phyloP scores from a whole-genome alignment of 2,329 filamentous ascomycete species.

The Sarocladiaceae sp. region DNA sequence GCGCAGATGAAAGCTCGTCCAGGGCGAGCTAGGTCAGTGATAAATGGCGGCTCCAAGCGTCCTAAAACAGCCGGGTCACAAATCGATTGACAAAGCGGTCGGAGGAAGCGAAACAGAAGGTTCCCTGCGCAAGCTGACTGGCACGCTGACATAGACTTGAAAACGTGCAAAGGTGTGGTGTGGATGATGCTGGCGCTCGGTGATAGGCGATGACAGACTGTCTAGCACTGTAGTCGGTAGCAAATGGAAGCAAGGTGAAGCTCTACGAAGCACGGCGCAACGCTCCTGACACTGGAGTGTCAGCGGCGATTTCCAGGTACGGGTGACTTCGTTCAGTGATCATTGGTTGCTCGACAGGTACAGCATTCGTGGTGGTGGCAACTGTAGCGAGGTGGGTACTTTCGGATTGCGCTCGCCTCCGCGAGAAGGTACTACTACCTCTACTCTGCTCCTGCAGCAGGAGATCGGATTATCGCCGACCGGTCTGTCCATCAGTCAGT shows the following conservation, averaged over 20 bases:
- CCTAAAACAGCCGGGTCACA: neutral
- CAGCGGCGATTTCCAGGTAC: neutral
- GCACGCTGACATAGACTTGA: conserved; percentile 4
- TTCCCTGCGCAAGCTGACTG: conserved; percentile 5
- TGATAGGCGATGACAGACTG: conserved; percentile 3
- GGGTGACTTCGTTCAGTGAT: neutral
- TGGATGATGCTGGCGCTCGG: neutral
- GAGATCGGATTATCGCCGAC: neutral
- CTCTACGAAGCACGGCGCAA: neutral
- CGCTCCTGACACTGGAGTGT: neutral
- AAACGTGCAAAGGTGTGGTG: neutral
- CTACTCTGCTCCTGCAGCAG: neutral
- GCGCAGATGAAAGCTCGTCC: neutral
- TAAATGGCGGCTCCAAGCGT: neutral
- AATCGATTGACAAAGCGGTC: conserved; percentile 2
- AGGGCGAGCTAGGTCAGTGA: neutral
- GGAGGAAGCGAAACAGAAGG: conserved; percentile 4
- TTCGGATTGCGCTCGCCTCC: neutral
- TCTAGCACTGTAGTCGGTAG: neutral
- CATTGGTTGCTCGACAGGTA: conserved; percentile 3
- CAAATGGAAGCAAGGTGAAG: neutral
- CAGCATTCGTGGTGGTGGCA: conserved; percentile 2
- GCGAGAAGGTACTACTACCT: neutral
- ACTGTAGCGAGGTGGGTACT: neutral
- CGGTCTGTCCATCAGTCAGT: neutral